phyloP scores from a whole-genome alignment of 2,329 filamentous ascomycete species.

The Sporothrix protearum region DNA sequence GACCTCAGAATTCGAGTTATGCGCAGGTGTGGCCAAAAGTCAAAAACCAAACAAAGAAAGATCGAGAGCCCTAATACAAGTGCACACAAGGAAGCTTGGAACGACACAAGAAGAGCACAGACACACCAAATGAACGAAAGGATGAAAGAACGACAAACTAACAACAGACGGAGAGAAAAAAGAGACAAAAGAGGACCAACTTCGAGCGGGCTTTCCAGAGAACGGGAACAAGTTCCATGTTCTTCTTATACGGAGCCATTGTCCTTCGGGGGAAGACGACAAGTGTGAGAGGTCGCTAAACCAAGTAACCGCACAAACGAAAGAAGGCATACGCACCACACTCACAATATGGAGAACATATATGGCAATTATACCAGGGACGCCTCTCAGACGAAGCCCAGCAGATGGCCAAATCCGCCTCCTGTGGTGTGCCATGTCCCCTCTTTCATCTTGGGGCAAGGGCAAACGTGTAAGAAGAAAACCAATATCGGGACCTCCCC shows the following conservation, averaged over 20 bases:
- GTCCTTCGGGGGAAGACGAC: neutral
- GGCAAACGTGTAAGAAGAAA: neutral
- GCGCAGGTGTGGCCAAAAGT: neutral
- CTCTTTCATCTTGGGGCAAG: neutral
- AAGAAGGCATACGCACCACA: neutral
- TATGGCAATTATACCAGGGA: conserved; percentile 9
- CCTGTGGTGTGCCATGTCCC: neutral
- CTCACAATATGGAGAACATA: conserved; percentile 9
- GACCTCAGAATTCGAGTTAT: neutral
- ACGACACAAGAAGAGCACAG: neutral
- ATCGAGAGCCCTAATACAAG: neutral
- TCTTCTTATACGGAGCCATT: conserved; percentile 9
- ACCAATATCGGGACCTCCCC: conserved; percentile 7
- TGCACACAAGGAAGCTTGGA: neutral
- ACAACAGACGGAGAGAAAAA: neutral
- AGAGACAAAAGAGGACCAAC: neutral
- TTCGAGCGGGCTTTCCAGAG: neutral
- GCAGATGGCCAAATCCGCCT: neutral
- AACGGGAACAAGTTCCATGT: neutral
- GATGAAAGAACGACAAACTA: neutral
- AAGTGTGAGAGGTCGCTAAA: neutral
- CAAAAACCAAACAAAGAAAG: neutral
- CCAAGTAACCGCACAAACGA: neutral
- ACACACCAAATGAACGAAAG: neutral
- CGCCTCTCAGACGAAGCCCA: neutral